Base-by-base conservation (phyloP, 2,329 filamentous ascomycete species). In the Didymella keratinophila region DNA sequence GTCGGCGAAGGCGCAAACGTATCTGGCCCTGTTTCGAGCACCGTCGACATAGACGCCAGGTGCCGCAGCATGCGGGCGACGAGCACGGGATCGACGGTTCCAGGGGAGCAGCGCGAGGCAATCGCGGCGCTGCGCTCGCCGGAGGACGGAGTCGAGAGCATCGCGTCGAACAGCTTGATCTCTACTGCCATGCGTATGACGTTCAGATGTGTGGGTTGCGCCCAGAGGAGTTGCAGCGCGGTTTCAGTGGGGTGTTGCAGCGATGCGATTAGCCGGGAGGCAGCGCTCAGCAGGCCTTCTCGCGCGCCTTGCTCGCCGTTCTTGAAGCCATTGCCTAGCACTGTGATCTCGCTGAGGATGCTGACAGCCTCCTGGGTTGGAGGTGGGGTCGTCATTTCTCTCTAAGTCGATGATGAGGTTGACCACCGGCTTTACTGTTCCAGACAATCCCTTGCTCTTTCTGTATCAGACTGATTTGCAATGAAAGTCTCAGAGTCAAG, bases 41-140 rank as follows among this genome's bases (percentile, higher is more conserved):
- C 44, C 0, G 67, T 70, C 18, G 61, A 46, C 62, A 68, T 69
- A 48, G 69, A 67, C 8, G 68, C 64, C n/a, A 72, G 64, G 57
- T 72, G 69, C 10, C 68, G 66, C 9, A 72, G 62, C 66, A 72
- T 69, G 49, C 68, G 66, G 4, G 60, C 67, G 14, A 71, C 65
- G 12, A 71, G 56, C n/a, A 68, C 43, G 0, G 64, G 56, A 25
- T 69, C 66, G 7, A 63, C 57, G 4, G 30, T 52, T 28, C 52
- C 66, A 60, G 32, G 49, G 60, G n/a, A 8, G 30, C 53, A 56
- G 23, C 53, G 53, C 12, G 44, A 28, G 10, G 67, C 64, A 44
- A 71, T 71, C 8, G 62, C 50, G 1, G 23, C 21, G 21, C 59
- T 50, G 39, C 41, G 46, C 9, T 62, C 59, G 20, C 69, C 69